phyloP scores from a whole-genome alignment of 2,329 filamentous ascomycete genomes.

The Fusarium continuum region DNA sequence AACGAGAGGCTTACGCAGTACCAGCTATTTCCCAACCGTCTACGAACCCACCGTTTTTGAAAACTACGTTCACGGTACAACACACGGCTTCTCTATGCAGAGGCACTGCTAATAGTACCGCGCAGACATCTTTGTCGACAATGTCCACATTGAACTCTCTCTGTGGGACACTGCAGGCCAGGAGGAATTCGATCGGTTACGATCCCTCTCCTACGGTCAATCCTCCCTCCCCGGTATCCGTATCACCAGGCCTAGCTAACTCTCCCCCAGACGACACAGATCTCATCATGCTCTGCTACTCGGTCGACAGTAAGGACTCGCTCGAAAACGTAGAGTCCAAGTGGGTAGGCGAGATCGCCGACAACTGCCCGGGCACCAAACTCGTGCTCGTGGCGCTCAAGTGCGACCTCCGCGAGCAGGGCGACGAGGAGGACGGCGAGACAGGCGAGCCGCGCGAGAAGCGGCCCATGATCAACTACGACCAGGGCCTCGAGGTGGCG shows the following conservation, averaged over 20 bases:
- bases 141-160: conserved; percentile 94
- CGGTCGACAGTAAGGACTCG: conserved; percentile 93
- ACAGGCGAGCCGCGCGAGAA: conserved; percentile 60
- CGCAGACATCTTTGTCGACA: conserved; percentile 96
- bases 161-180: conserved; percentile 99
- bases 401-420: conserved; percentile 88
- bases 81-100: neutral
- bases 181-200: conserved; percentile 97
- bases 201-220: conserved; percentile 89
- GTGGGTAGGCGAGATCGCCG: conserved; percentile 97
- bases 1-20: conserved; percentile 24
- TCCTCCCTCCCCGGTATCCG: neutral
- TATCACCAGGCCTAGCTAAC: conserved; percentile 1
- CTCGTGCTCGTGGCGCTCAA: conserved; percentile 95
- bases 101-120: conserved; percentile 6
- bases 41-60: conserved; percentile 99
- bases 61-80: conserved; percentile 95
- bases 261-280: conserved; percentile 79
- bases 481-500: conserved; percentile 89
- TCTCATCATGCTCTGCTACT: conserved; percentile 98
- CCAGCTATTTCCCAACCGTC: conserved; percentile 94
- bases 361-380: conserved; percentile 96
- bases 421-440: conserved; percentile 73
- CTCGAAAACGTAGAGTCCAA: conserved; percentile 99
- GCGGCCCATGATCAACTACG: conserved; percentile 84